These are phyloP conservation scores for Fulvia fulva DNA, from an alignment of 2,329 filamentous ascomycete genomes.

Conservation along the genomic window DNA sequence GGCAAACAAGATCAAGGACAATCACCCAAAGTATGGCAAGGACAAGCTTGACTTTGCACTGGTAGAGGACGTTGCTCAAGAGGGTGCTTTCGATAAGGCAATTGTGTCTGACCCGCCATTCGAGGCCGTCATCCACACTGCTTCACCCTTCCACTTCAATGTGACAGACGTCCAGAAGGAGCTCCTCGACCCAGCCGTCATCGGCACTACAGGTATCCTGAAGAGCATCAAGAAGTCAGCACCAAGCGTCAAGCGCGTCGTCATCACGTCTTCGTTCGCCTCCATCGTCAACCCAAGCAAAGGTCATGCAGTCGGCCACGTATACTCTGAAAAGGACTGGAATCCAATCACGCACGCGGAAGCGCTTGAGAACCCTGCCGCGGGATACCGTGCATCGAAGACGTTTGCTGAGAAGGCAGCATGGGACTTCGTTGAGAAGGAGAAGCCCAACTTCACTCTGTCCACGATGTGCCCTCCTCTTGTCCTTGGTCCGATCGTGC, in stretches of 20 bases:
- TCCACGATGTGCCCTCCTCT: constrained; percentile 49
- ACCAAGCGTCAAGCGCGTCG: constrained; percentile 67
- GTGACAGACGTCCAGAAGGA: constrained; percentile 67
- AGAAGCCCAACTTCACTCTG: constrained; percentile 49
- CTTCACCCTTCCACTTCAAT: constrained; percentile 69
- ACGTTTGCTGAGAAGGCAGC: constrained; percentile 58
- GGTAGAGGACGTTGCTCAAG: constrained; percentile 67
- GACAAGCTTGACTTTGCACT: constrained; percentile 61
- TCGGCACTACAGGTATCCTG: constrained; percentile 60
- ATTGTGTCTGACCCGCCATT: constrained; percentile 62
- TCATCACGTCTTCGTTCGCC: constrained; percentile 67
- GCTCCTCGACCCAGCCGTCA: constrained; percentile 58
- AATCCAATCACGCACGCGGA: constrained; percentile 53
- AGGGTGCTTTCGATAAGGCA: constrained; percentile 62
- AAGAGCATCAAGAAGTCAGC: constrained; percentile 59
- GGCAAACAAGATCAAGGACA: constrained; percentile 56
- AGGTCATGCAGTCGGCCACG: constrained; percentile 45
- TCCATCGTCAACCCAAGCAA: constrained; percentile 57
- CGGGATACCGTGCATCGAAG: constrained; percentile 53
- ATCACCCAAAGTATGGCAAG: constrained; percentile 49
- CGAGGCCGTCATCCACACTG: constrained; percentile 70
- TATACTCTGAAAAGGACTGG: constrained; percentile 54
- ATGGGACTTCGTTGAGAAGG: constrained; percentile 51
- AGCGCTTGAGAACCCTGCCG: constrained; percentile 40
- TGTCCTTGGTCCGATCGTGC: constrained; percentile 49